These are phyloP conservation scores for Fonsecaea pedrosoi DNA, from an alignment of 2,329 filamentous ascomycete genomes.

Conservation along the genomic window DNA sequence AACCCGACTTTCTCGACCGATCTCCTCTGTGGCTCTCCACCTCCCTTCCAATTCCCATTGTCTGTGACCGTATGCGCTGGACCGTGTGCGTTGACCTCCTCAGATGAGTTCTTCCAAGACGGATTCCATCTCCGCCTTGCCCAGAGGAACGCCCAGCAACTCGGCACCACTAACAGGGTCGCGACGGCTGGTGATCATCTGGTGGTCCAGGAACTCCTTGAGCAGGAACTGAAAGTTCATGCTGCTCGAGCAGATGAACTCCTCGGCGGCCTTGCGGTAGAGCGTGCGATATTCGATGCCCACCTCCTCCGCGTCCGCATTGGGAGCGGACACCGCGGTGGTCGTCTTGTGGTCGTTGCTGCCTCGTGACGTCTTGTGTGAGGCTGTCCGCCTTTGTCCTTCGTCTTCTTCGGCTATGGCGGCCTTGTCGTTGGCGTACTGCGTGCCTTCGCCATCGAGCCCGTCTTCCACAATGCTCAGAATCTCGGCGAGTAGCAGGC, in stretches of 20 bases:
- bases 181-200: conserved; percentile 90
- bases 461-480: conserved; percentile 69
- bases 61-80: not conserved
- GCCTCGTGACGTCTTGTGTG: not conserved
- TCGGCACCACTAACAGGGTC: conserved; percentile 83
- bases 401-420: conserved; percentile 27
- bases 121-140: conserved; percentile 84
- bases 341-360: not conserved
- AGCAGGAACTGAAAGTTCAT: conserved; percentile 92
- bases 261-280: conserved; percentile 94
- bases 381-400: not conserved
- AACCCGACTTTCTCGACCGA: no score
- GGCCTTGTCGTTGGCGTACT: not conserved
- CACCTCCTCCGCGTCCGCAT: conserved; percentile 48
- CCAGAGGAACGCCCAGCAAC: conserved; percentile 81
- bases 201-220: conserved; percentile 98
- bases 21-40: no score
- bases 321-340: not conserved
- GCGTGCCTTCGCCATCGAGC: not conserved
- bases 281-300: conserved; percentile 89
- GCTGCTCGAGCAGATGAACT: conserved; percentile 96
- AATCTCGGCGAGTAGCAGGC: conserved; percentile 82
- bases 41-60: not conserved
- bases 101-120: conserved; percentile 62
- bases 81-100: not conserved